These are phyloP conservation scores for Neofusicoccum laricinum DNA, from an alignment of 2,329 filamentous ascomycete species.

Conservation along the genomic window DNA sequence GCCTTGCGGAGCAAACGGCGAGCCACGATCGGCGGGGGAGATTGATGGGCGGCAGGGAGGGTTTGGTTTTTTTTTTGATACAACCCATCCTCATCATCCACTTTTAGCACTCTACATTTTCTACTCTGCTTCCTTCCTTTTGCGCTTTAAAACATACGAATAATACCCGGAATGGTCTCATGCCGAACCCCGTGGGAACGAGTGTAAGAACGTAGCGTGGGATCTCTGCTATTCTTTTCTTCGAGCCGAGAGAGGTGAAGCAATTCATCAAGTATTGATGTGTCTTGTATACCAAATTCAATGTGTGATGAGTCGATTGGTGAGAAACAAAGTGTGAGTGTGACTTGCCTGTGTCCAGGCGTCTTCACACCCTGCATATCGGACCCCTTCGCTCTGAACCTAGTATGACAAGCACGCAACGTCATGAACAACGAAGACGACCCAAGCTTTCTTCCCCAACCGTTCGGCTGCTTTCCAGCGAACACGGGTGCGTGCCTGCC, in stretches of 20 bases:
- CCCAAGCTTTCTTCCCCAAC: no score
- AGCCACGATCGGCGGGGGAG: neutral
- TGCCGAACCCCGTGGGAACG: constrained; percentile 13
- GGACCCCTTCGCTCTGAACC: no score
- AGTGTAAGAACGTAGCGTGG: constrained; percentile 16
- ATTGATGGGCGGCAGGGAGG: neutral
- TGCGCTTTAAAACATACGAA: constrained; percentile 14
- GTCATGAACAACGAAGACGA: no score
- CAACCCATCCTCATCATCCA: constrained; percentile 8
- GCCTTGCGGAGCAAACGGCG: neutral
- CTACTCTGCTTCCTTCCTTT: neutral
- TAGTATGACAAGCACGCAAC: no score
- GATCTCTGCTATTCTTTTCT: constrained; percentile 6
- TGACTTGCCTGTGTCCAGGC: no score
- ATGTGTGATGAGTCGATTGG: no score
- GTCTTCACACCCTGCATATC: no score
- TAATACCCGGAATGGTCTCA: constrained; percentile 16
- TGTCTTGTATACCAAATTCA: neutral
- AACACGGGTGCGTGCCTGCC: no score
- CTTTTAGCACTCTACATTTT: constrained; percentile 7
- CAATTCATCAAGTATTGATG: constrained; percentile 12
- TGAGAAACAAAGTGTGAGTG: no score
- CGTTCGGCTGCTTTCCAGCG: neutral
- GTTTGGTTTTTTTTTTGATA: constrained; percentile 11
- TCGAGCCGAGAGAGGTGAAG: constrained; percentile 7